Conservation (phyloP, 2,329 filamentous ascomycete genomes). For the Neofusicoccum ribis region DNA sequence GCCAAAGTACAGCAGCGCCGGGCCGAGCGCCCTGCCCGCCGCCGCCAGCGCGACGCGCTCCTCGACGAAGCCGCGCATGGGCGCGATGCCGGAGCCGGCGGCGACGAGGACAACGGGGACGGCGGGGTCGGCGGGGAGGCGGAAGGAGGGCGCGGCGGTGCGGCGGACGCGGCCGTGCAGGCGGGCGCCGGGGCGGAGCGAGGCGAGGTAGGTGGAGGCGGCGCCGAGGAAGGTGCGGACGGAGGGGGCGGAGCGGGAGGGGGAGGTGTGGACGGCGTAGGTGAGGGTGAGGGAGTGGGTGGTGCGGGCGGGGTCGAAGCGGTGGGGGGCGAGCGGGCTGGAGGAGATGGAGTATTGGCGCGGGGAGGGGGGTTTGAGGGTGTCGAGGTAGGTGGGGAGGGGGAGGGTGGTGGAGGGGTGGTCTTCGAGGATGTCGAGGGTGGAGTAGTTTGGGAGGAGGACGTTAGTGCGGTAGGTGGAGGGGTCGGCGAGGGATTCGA, state of each 20-base stretch:
- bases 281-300: slow-evolving; percentile 59
- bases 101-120: slow-evolving; percentile 51
- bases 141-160: slow-evolving; percentile 35
- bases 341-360: slow-evolving; percentile 75
- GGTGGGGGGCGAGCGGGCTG: slow-evolving; percentile 53
- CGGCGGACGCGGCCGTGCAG: slow-evolving; percentile 36
- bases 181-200: slow-evolving; percentile 32
- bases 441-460: slow-evolving; percentile 21
- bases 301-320: background rate
- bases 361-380: slow-evolving; percentile 71
- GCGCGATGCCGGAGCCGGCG: slow-evolving; percentile 33
- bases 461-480: slow-evolving; percentile 12
- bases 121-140: slow-evolving; percentile 36
- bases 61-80: slow-evolving; percentile 35
- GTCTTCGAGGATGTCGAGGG: slow-evolving; percentile 27
- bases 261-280: slow-evolving; percentile 60
- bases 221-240: slow-evolving; percentile 42
- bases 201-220: slow-evolving; percentile 37
- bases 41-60: slow-evolving; percentile 27
- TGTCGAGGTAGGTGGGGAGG: slow-evolving; percentile 63
- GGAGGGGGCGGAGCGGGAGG: slow-evolving; percentile 31
- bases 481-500: background rate
- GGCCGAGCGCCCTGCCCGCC: slow-evolving; percentile 45
- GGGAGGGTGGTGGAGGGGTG: slow-evolving; percentile 34
- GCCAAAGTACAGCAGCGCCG: slow-evolving; percentile 62